Evolutionary conservation across 1,139 yeast species (phyloP).

Genomic region (Suhomyces atakaporum): DNA sequence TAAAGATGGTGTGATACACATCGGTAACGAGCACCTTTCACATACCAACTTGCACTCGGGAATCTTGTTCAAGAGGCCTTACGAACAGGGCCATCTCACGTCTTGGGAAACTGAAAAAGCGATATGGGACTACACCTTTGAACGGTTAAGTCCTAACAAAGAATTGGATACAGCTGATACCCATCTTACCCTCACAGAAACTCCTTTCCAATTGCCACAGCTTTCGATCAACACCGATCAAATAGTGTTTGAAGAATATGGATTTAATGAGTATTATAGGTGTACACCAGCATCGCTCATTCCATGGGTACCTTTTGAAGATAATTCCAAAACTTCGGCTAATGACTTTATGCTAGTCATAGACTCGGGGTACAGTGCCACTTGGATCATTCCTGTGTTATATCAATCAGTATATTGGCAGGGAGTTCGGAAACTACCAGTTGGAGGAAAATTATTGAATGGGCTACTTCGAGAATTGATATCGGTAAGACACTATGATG

Average conservation of each 20-base stretch:
- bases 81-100: slow-evolving; percentile 82
- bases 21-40: slow-evolving; percentile 68
- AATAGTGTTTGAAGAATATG: slow-evolving; percentile 91
- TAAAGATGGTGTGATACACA: slow-evolving; percentile 69
- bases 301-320: slow-evolving; percentile 58
- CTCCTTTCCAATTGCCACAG: slow-evolving; percentile 82
- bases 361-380: slow-evolving; percentile 86
- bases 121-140: slow-evolving; percentile 83
- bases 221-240: slow-evolving; percentile 87
- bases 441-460: slow-evolving; percentile 84
- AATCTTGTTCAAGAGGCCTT: slow-evolving; percentile 74
- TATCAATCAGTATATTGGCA: slow-evolving; percentile 78
- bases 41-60: slow-evolving; percentile 76
- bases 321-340: slow-evolving; percentile 20
- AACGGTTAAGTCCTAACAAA: slow-evolving; percentile 33
- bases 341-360: slow-evolving; percentile 74
- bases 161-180: slow-evolving; percentile 48
- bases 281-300: slow-evolving; percentile 65
- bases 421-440: slow-evolving; percentile 71
- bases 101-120: slow-evolving; percentile 93
- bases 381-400: slow-evolving; percentile 84
- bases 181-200: slow-evolving; percentile 66
- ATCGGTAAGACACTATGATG: slow-evolving; percentile 90
- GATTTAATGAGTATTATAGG: slow-evolving; percentile 66
- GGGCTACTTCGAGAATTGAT: slow-evolving; percentile 82